Evolutionary conservation across 2,329 filamentous ascomycete genomes (phyloP), one percentile per base, ranked within the genome.

Genomic region (Dothideomycetes sp.): DNA sequence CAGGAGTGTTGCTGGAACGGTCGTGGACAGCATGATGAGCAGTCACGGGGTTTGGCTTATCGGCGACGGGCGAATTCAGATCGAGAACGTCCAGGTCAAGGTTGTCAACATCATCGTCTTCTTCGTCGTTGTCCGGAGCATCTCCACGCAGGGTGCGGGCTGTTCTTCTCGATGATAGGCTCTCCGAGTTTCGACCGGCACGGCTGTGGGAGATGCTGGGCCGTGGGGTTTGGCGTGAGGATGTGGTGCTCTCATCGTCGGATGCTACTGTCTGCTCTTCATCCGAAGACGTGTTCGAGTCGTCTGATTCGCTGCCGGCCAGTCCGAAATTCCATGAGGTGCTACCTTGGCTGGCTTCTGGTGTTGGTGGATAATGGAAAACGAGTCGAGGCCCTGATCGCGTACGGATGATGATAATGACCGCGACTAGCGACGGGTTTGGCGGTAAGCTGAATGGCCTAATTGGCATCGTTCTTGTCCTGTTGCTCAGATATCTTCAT

Each of bases 351-450:
- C 30, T 25, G 5, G 40, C 32, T 15, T 43, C 40, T n/a, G 40
- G 40, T 3, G 25, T 15, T 4, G 33, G 33, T 79, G 86, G 86
- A 55, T 91, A 91, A 61, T 94, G 84, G 61, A 88, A 94, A 53
- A 91, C 82, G 53, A 91, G 82, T 48, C 79, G 77, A 19, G 86
- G 83, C 12, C 86, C 85, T 51, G 84, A 82, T 49, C 82, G 78
- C 23, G 82, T 84, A 49, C 82, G 75, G 53, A 84, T 77, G 49
- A 87, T 76, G 27, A 89, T 73, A 37, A 84, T 76, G 43, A 89
- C 76, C 29, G 80, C 83, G 37, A 88, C 60, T 33, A 80, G 68
- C 47, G 69, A 73, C 30, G 73, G 67, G 51, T 75, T 70, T 37
- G 69, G 68, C 28, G 68, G 65, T 6, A 67, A 62, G 28, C 40